A percentile compares a stretch with the other conserved stretches of the same genome.
These are phyloP conservation scores for Pseudocercospora fuligena DNA, from an alignment of 2,329 filamentous ascomycete species.

Conservation along the genomic window DNA sequence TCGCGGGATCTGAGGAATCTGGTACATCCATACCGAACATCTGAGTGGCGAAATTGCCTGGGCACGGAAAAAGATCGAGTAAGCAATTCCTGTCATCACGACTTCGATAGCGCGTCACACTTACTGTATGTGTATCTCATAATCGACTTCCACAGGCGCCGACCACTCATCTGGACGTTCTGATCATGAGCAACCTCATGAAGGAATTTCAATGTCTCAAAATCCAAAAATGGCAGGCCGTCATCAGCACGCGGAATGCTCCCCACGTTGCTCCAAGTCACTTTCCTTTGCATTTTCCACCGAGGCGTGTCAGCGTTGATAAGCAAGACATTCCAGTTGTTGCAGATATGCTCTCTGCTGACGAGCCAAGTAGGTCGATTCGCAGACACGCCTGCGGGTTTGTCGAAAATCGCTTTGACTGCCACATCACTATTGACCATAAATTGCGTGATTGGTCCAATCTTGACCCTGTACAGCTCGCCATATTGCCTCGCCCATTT, in stretches of 20 bases:
- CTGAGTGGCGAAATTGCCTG: conserved; percentile 15
- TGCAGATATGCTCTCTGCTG: conserved; percentile 19
- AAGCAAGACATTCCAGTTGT: conserved; percentile 13
- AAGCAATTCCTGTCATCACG: not conserved
- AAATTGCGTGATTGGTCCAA: conserved; percentile 14
- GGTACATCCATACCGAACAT: conserved; percentile 18
- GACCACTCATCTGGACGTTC: not conserved
- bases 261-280: conserved; percentile 14
- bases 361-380: conserved; percentile 18
- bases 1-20: conserved; percentile 12
- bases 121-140: conserved; percentile 14
- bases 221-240: conserved; percentile 7
- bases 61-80: not conserved
- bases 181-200: conserved; percentile 9
- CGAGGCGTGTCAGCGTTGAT: conserved; percentile 17
- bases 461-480: conserved; percentile 15
- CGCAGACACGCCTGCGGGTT: conserved; percentile 7
- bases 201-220: conserved; percentile 18
- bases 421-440: conserved; percentile 17
- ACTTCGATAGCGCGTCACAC: not conserved
- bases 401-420: conserved; percentile 20
- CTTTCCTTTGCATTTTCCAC: conserved; percentile 19
- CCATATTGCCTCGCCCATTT: conserved; percentile 14
- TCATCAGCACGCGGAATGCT: conserved; percentile 16
- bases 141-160: not conserved